A percentile compares a stretch with the other conserved stretches of the same genome.
phyloP scores from a whole-genome alignment of 371 early-diverging fungal genomes.

The Mucor racemosus region DNA sequence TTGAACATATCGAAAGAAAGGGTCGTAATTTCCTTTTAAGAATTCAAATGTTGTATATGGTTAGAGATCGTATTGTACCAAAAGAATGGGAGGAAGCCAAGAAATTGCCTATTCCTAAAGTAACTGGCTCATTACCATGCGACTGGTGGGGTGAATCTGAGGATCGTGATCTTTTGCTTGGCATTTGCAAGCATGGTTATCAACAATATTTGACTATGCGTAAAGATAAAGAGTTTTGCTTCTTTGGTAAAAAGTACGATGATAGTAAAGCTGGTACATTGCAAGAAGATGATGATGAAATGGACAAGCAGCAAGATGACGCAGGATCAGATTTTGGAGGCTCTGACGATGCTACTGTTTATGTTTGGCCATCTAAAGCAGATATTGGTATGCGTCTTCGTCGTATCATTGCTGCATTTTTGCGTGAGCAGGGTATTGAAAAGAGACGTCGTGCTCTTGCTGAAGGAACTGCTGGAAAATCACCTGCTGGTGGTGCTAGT shows the following conservation, averaged over 20 bases:
- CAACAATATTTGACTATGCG: slow-evolving; percentile 70
- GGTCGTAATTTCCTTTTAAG: slow-evolving; percentile 74
- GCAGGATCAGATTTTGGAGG: slow-evolving; percentile 6
- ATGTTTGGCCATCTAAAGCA: slow-evolving; percentile 70
- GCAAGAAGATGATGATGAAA: slow-evolving; percentile 28
- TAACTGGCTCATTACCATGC: slow-evolving; percentile 60
- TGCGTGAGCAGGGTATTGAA: slow-evolving; percentile 64
- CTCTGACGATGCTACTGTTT: slow-evolving; percentile 37
- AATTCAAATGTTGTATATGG: slow-evolving; percentile 77
- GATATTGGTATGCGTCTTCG: slow-evolving; percentile 80
- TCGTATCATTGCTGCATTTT: slow-evolving; percentile 72
- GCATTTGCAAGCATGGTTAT: slow-evolving; percentile 84
- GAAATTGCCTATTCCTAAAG: slow-evolving; percentile 54
- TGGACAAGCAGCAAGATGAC: slow-evolving; percentile 7
- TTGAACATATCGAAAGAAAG: slow-evolving; percentile 75
- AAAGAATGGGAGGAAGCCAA: slow-evolving; percentile 56
- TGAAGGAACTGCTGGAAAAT: neutral
- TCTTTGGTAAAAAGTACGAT: slow-evolving; percentile 62
- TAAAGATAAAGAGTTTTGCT: slow-evolving; percentile 73
- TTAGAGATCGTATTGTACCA: slow-evolving; percentile 68
- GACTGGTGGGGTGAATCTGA: slow-evolving; percentile 86
- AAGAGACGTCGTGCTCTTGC: slow-evolving; percentile 23
- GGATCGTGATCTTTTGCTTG: slow-evolving; percentile 83
- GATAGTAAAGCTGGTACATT: slow-evolving; percentile 43
- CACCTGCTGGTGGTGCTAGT: slow-evolving; percentile 3